Evolutionary conservation across 768 basidiomycete species (phyloP).

Genomic region (Lactarius vividus): DNA sequence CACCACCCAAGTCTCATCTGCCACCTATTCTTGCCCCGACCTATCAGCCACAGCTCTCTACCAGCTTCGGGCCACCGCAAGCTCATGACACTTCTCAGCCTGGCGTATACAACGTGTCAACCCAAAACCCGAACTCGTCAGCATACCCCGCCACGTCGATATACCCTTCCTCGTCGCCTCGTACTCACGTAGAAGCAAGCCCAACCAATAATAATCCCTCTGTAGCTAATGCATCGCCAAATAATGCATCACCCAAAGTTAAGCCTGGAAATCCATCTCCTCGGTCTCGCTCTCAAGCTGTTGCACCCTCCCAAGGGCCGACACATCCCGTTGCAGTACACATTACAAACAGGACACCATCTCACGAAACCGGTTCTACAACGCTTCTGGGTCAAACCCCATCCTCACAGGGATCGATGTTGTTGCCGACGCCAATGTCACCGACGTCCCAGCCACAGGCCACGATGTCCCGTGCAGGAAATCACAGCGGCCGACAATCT

Average conservation of each 20-base stretch:
- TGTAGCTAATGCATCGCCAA: slow-evolving; percentile 20
- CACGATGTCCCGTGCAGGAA: background rate
- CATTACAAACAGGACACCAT: slow-evolving; percentile 23
- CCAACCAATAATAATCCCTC: slow-evolving; percentile 11
- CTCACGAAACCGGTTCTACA: slow-evolving; percentile 29
- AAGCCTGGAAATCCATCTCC: slow-evolving; percentile 26
- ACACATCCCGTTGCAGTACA: slow-evolving; percentile 16
- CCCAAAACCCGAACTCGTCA: slow-evolving; percentile 19
- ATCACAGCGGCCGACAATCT: slow-evolving; percentile 10
- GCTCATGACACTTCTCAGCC: slow-evolving; percentile 26
- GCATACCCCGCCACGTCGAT: slow-evolving; percentile 24
- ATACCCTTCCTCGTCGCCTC: slow-evolving; percentile 26
- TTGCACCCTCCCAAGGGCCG: slow-evolving; percentile 16
- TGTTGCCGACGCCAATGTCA: slow-evolving; percentile 16
- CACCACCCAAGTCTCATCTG: slow-evolving; percentile 19
- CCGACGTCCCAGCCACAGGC: slow-evolving; percentile 21
- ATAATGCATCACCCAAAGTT: slow-evolving; percentile 26
- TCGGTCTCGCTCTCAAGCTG: slow-evolving; percentile 22
- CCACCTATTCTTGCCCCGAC: slow-evolving; percentile 8
- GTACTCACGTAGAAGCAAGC: slow-evolving; percentile 24
- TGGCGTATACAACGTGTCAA: slow-evolving; percentile 6
- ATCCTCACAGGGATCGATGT: slow-evolving; percentile 26
- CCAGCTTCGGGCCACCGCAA: slow-evolving; percentile 6
- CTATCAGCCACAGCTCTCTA: slow-evolving; percentile 1
- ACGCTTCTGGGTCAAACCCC: slow-evolving; percentile 27